Evolutionary conservation across 2,329 filamentous ascomycete genomes (phyloP).

Genomic region (Aspergillus uvarum): DNA sequence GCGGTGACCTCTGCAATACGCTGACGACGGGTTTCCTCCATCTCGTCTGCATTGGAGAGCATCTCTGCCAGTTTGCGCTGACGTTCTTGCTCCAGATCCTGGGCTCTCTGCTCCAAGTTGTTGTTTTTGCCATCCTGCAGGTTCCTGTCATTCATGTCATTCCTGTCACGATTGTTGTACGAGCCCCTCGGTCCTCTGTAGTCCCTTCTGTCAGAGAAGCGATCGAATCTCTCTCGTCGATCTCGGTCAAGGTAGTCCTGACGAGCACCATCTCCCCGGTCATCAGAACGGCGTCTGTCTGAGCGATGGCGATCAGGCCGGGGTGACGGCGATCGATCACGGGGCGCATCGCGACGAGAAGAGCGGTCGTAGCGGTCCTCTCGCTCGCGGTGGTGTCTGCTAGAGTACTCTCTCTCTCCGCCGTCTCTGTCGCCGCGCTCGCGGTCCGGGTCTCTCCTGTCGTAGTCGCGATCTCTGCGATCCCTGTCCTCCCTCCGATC

Average conservation of each 20-base stretch:
- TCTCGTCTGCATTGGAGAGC: constrained; percentile 67
- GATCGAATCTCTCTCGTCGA: constrained; percentile 16
- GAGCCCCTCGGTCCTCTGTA: constrained; percentile 22
- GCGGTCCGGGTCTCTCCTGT: background rate
- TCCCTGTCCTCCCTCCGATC: constrained; percentile 20
- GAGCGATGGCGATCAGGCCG: constrained; percentile 13
- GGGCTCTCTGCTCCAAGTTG: constrained; percentile 20
- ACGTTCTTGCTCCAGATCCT: constrained; percentile 33
- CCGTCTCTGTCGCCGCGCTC: constrained; percentile 17
- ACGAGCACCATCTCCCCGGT: constrained; percentile 7
- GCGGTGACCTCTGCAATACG: constrained; percentile 67
- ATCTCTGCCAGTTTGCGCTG: constrained; percentile 65
- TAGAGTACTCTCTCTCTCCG: constrained; percentile 21
- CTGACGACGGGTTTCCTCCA: constrained; percentile 69
- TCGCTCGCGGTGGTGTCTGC: constrained; percentile 23
- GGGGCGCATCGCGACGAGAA: constrained; percentile 19
- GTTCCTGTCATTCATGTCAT: constrained; percentile 17
- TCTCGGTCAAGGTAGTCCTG: constrained; percentile 17
- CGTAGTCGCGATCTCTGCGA: constrained; percentile 15
- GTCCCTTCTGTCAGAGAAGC: constrained; percentile 23
- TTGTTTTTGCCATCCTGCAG: constrained; percentile 12
- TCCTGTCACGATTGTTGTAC: constrained; percentile 18
- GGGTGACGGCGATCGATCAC: constrained; percentile 27
- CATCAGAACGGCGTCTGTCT: constrained; percentile 17
- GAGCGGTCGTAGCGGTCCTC: constrained; percentile 27